phyloP scores from a whole-genome alignment of 306 rosid species.

The Gleditsia sinensis region DNA sequence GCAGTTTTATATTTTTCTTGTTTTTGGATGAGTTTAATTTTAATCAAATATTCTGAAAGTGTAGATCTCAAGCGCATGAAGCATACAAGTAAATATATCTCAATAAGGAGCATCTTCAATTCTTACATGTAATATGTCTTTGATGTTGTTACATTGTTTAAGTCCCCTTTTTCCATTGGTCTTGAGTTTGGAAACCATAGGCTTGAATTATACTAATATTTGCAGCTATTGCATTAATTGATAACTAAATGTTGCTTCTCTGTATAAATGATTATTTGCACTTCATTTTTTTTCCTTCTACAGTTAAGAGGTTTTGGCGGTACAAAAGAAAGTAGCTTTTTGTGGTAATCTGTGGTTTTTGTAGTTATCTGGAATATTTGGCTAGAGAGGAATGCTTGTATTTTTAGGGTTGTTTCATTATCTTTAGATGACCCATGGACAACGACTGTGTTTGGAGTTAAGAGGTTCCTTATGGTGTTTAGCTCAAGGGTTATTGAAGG shows the following conservation, averaged over 20 bases:
- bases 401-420: too few species aligned
- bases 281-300: slow-evolving; percentile 7
- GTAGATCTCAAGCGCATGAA: slow-evolving; percentile 17
- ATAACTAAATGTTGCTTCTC: not conserved
- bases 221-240: slow-evolving; percentile 10
- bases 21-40: slow-evolving; percentile 11
- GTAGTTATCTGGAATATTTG: too few species aligned
- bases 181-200: not conserved
- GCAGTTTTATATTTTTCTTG: slow-evolving; percentile 14
- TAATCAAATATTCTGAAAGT: slow-evolving; percentile 14
- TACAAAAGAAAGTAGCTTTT: too few species aligned
- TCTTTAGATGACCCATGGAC: too few species aligned
- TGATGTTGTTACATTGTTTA: not conserved
- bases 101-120: not conserved
- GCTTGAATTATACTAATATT: slow-evolving; percentile 11
- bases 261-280: not conserved
- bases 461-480: too few species aligned
- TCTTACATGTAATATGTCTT: not conserved
- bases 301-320: too few species aligned
- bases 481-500: too few species aligned
- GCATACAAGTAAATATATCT: not conserved
- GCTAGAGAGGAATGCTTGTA: too few species aligned
- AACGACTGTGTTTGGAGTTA: too few species aligned
- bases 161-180: not conserved
- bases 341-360: too few species aligned